Base-by-base conservation (phyloP, 2,329 filamentous ascomycete genomes). In the Nigrograna mackinnonii region DNA sequence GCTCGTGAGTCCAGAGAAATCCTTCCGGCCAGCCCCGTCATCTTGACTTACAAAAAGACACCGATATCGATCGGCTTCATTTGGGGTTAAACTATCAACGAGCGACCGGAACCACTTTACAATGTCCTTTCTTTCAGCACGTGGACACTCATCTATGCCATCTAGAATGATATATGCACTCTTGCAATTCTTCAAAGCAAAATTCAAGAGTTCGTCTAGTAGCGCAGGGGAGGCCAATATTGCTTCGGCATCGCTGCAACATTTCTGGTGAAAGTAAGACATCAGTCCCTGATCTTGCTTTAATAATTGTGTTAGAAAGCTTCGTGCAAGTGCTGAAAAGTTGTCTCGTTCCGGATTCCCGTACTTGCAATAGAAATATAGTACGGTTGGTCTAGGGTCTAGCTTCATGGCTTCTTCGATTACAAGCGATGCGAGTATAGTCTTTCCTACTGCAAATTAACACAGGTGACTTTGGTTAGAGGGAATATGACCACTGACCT, bases 351-450 rank as follows among this genome's bases (percentile, higher is more conserved):
- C 46, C 2, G 31, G 14, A 28, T 70, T 62, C 5, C 48, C 52
- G 31, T 68, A 56, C n/a, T 60, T 67, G 49, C 67, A 75, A 50
- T 75, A 75, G 47, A 73, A 75, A 45, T 65, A 75, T 20, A 52
- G 19, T 13, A 46, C 45, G n/a, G 40, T 53, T 6, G 41, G 38
- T 6, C 28, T 16, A 13, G 41, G 40, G 22, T 35, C 16, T 30
- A 58, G 56, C 3, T 64, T 62, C 30, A 58, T 57, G 5, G 54
- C 49, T 17, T 65, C 44, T 21, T 74, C 62, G 4, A 75, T 50
- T n/a, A 74, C 55, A 1, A 60, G 41, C 1, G 73, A 74, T 1
- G 72, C 60, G 16, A 76, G 58, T 5, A 74, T 51, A 0, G 71
- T 70, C 55, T 76, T 76, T 3, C 72, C 71, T 72, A n/a, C n/a